phyloP scores from a whole-genome alignment of 352 stramenopile genomes.

The Globisporangium apiculatum region DNA sequence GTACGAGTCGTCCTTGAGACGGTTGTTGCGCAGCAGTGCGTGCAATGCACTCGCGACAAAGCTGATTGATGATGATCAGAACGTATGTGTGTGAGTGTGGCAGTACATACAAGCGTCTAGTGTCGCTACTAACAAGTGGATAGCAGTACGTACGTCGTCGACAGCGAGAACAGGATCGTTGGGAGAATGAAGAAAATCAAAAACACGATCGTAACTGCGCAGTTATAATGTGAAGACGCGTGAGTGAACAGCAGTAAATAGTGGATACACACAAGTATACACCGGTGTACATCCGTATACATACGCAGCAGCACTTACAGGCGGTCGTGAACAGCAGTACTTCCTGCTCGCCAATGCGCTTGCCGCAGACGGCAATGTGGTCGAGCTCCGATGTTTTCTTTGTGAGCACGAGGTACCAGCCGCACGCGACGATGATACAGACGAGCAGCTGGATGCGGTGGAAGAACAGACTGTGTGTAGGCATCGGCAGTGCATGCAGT shows the following conservation, averaged over 20 bases:
- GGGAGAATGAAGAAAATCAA: slow-evolving; percentile 69
- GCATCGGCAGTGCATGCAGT: too few relatives aligned
- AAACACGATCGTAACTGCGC: slow-evolving; percentile 56
- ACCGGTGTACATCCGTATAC: too few relatives aligned
- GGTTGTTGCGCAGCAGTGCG: slow-evolving; percentile 54
- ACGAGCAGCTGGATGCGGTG: slow-evolving; percentile 60
- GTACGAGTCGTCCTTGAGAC: slow-evolving; percentile 59
- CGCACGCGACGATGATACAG: slow-evolving; percentile 49
- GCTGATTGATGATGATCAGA: slow-evolving; percentile 3
- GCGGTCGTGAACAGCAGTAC: slow-evolving; percentile 53
- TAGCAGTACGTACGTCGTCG: slow-evolving; percentile 35
- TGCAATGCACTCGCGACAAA: slow-evolving; percentile 39
- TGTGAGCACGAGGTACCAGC: slow-evolving; percentile 63
- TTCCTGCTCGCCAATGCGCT: slow-evolving; percentile 54
- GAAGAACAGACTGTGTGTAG: slow-evolving; percentile 45
- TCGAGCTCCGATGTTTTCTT: slow-evolving; percentile 20
- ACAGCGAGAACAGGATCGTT: slow-evolving; percentile 60
- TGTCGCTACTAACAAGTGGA: too few relatives aligned
- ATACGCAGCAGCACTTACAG: slow-evolving; percentile 22
- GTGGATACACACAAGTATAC: too few relatives aligned
- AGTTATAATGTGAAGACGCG: slow-evolving; percentile 1
- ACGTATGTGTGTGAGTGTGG: background rate
- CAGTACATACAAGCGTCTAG: too few relatives aligned
- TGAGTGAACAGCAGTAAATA: too few relatives aligned
- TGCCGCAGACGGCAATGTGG: slow-evolving; percentile 46